Evolutionary conservation across 352 stramenopile genomes (phyloP).

Genomic region (Phytophthora pinifolia): DNA sequence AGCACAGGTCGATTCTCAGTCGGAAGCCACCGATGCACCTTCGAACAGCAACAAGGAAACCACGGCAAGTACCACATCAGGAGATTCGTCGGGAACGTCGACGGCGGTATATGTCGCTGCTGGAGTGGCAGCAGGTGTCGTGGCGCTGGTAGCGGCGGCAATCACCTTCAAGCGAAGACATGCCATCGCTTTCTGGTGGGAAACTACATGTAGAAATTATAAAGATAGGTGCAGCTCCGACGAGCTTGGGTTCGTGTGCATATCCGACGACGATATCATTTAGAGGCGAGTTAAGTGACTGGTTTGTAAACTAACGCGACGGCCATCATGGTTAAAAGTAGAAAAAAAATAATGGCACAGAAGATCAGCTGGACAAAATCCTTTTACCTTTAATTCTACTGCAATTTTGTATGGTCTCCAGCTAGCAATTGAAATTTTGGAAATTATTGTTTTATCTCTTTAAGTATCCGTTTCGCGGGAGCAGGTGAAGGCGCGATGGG

Average conservation of each 20-base stretch:
- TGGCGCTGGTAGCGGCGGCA: slow-evolving; percentile 23
- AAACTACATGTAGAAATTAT: slow-evolving; percentile 13
- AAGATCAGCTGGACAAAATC: too few relatives aligned
- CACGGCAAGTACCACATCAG: slow-evolving; percentile 12
- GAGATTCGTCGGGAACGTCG: slow-evolving; percentile 15
- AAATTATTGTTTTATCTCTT: neutral
- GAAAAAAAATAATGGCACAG: too few relatives aligned
- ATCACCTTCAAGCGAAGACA: slow-evolving; percentile 24
- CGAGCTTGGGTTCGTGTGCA: slow-evolving; percentile 30
- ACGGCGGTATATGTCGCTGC: slow-evolving; percentile 20
- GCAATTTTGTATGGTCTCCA: too few relatives aligned
- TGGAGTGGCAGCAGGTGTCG: slow-evolving; percentile 19
- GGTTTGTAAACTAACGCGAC: slow-evolving; percentile 6
- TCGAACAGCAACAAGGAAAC: slow-evolving; percentile 1
- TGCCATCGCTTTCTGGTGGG: slow-evolving; percentile 27
- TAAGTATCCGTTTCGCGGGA: slow-evolving; percentile 1
- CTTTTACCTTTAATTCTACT: too few relatives aligned
- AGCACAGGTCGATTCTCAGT: slow-evolving; percentile 13
- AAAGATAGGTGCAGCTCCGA: slow-evolving; percentile 28
- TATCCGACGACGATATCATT: slow-evolving; percentile 25
- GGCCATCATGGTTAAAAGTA: neutral
- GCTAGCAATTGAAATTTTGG: too few relatives aligned
- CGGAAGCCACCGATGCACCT: slow-evolving; percentile 6
- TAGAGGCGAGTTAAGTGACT: slow-evolving; percentile 9
- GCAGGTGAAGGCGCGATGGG: slow-evolving; percentile 27